Conservation (phyloP, 139 green algal species). For the Chlorella sorokiniana region DNA sequence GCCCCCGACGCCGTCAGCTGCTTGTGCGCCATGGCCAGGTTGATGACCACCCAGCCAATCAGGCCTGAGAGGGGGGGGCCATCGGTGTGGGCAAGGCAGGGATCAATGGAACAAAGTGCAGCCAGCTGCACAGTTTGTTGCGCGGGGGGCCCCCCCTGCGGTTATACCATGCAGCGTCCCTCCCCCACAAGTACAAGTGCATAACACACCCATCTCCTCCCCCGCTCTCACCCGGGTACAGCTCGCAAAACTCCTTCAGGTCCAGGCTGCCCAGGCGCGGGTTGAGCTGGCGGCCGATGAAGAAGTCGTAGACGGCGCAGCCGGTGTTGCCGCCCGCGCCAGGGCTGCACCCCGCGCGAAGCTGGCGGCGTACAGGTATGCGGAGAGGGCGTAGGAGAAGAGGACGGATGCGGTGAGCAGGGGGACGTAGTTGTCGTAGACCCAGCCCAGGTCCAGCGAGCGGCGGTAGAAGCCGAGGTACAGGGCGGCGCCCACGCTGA, state of each 20-base stretch:
- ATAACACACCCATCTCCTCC: neutral
- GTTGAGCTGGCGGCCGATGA: slow-evolving; percentile 93
- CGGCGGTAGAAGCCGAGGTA: slow-evolving; percentile 70
- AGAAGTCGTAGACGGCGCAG: slow-evolving; percentile 85
- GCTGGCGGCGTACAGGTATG: slow-evolving; percentile 68
- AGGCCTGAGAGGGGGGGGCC: slow-evolving; percentile 15
- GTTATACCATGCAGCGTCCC: neutral
- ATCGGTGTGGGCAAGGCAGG: neutral
- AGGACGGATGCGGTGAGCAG: slow-evolving; percentile 75
- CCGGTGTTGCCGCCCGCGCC: slow-evolving; percentile 59
- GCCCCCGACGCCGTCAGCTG: slow-evolving; percentile 53
- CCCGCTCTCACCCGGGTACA: slow-evolving; percentile 72
- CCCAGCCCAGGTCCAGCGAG: slow-evolving; percentile 65
- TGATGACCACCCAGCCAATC: slow-evolving; percentile 62
- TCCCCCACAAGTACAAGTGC: neutral
- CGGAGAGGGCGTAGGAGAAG: slow-evolving; percentile 61
- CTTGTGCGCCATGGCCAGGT: slow-evolving; percentile 76
- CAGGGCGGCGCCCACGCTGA: slow-evolving; percentile 51
- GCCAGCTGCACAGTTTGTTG: too few relatives aligned
- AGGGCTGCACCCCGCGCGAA: slow-evolving; percentile 47
- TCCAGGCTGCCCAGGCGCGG: slow-evolving; percentile 76
- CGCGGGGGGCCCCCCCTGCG: too few relatives aligned
- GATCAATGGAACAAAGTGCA: neutral
- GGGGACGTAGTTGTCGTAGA: slow-evolving; percentile 79
- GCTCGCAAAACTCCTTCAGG: slow-evolving; percentile 94